Conservation (phyloP, 202 grass and related monocot species). For the Digitaria exilis region DNA sequence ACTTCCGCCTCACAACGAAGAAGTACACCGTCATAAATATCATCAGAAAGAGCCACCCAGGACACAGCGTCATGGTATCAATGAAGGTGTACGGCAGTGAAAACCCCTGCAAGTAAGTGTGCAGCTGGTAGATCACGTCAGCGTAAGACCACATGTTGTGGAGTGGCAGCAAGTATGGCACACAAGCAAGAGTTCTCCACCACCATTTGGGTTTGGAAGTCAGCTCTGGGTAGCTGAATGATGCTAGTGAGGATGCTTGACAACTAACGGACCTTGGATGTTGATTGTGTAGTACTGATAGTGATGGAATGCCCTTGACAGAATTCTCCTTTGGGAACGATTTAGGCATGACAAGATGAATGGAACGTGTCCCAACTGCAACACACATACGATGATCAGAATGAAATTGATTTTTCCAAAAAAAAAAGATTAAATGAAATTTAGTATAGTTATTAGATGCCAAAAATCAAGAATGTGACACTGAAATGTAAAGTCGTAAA, state of each 20-base stretch:
- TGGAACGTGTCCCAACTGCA: conserved; percentile 13
- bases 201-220: conserved; percentile 82
- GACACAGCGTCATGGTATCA: conserved; percentile 65
- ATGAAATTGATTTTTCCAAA: too few species aligned
- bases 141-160: conserved; percentile 84
- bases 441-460: neutral
- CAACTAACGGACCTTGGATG: conserved; percentile 31
- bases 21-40: conserved; percentile 68
- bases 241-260: conserved; percentile 50
- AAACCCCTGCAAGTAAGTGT: conserved; percentile 63
- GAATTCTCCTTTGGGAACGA: conserved; percentile 16
- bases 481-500: too few species aligned
- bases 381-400: neutral
- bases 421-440: too few species aligned
- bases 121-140: conserved; percentile 68
- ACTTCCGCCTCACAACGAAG: conserved; percentile 69
- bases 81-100: conserved; percentile 68
- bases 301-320: conserved; percentile 30
- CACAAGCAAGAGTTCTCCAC: conserved; percentile 70
- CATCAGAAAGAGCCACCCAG: conserved; percentile 64
- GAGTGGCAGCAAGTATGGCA: conserved; percentile 77
- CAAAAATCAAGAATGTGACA: neutral
- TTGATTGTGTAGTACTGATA: conserved; percentile 1
- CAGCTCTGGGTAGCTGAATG: conserved; percentile 66
- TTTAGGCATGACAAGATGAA: neutral